Evolutionary conservation across 2,329 filamentous ascomycete species (phyloP).

Genomic region (Apiospora hydei): DNA sequence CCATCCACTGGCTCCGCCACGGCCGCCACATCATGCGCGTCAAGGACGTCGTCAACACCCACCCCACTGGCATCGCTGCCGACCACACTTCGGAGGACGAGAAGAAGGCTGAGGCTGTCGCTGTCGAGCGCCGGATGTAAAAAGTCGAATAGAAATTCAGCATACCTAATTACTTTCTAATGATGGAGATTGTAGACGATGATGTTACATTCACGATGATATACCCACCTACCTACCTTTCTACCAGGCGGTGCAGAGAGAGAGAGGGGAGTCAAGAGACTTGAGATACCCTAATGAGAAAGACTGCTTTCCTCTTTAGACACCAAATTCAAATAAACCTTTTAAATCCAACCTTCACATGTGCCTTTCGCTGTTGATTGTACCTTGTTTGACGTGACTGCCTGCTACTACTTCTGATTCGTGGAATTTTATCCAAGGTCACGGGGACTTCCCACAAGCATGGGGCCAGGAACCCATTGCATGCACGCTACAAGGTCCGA

Average conservation of each 20-base stretch:
- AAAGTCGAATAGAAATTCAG: background rate
- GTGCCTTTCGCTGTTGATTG: background rate
- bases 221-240: background rate
- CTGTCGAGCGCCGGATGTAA: conserved; percentile 11
- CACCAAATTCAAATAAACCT: background rate
- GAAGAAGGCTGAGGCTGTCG: conserved; percentile 21
- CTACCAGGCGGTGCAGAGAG: background rate
- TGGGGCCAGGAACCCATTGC: background rate
- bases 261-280: background rate
- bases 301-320: conserved; percentile 7
- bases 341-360: background rate
- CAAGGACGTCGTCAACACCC: conserved; percentile 39
- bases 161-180: conserved; percentile 5
- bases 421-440: background rate
- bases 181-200: background rate
- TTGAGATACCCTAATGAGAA: conserved; percentile 16
- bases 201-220: background rate
- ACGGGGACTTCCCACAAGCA: background rate
- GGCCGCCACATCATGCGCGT: conserved; percentile 41
- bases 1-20: conserved; percentile 42
- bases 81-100: conserved; percentile 6
- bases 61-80: conserved; percentile 21
- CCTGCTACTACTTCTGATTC: background rate
- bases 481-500: background rate
- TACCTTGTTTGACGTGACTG: background rate